Base-by-base conservation (phyloP, 805 yeast genomes). In the Saccharomycopsis guyanensis region DNA sequence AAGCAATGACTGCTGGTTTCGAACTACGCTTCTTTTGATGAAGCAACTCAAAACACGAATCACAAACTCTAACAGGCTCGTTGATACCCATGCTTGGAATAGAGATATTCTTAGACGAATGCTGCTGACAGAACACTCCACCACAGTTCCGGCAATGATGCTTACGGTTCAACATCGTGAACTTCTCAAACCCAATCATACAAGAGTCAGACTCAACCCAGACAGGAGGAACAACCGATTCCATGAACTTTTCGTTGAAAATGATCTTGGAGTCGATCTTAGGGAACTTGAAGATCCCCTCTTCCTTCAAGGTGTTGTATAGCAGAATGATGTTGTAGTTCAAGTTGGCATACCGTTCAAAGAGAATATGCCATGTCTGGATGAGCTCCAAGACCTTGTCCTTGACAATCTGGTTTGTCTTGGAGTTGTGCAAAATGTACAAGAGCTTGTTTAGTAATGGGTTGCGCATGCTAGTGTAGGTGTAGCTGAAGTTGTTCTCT, bases 121-220 rank as follows among this genome's bases (percentile, higher is more conserved):
- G 95, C 4, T 76, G 73, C 53, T 85, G 89, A 62, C 95, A 81
- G 59, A 74, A 91, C 0, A 87, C 96, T 3, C 97, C 97, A 20
- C 98, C 98, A 66, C 98, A 93, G 43, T 95, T 83, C 44, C 98
- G 74, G 63, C 98, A 93, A 64, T 93, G 98, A 62, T 93, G 98
- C 61, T 91, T 88, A 58, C 98, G 73, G 61, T 86, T 88, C 50
- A 89, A 67, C 59, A 91, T 73, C 1, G 93, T 70, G 59, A 93
- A 93, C 13, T 80, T 66, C 36, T 72, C 77, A 43, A 94, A 87
- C 55, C 97, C 87, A 46, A 86, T 78, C 97, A 93, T 89, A 63
- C 98, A 93, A 3, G 86, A 86, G 56, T 87, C 95, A 8, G 89
- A 83, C 58, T 93, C 98, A 19, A 85, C 81, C 98, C 98, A 93